Evolutionary conservation across 257 asterid genomes (phyloP), one percentile per base, ranked within the genome.

Genomic region (Plantago elongata): DNA sequence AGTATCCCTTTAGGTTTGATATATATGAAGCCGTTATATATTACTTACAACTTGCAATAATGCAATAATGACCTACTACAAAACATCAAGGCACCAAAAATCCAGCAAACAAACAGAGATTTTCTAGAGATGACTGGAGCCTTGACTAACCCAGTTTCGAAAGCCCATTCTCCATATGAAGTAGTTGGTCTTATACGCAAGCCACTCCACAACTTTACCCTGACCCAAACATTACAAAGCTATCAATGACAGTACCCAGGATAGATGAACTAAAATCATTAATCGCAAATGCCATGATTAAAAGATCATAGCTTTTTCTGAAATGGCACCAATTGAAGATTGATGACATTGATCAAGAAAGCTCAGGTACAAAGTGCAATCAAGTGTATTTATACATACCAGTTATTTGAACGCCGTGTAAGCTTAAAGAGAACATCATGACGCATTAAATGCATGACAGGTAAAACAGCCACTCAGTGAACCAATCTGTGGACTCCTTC

Each of bases 401-500:
- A 4, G 8, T 34, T 34, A 22, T 22, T 34, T 34, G 40, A 34
- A 34, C 3, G 40, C 40, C 40, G 40, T 7, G 5, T 34, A 34
- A 34, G 40, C 40, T 4, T 34, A 34, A 34, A 34, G 40, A 22
- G 27, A 22, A 6, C 45, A 27, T 57, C 47, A 34, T 2, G 22
- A 48, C 38, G 65, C 54, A 69, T 79, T 88, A 67, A 86, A 83
- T 27, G 87, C 98, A 70, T 79, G 95, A 64, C 98, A 92, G 40
- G 93, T 88, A 67, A 88, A 92, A 82, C 98, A 92, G 68, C 95
- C 95, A 72, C 97, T 86, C 58, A 92, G 70, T 9, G 95, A 86
- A 63, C 90, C 67, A 61, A 86, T 79, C 13, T 75, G 95, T 27
- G 79, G 84, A 62, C 88, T 70, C 75, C 77, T 74, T 46, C 81